These are phyloP conservation scores for Telfairia occidentalis DNA, from an alignment of 331 rosid genomes.

Conservation along the genomic window DNA sequence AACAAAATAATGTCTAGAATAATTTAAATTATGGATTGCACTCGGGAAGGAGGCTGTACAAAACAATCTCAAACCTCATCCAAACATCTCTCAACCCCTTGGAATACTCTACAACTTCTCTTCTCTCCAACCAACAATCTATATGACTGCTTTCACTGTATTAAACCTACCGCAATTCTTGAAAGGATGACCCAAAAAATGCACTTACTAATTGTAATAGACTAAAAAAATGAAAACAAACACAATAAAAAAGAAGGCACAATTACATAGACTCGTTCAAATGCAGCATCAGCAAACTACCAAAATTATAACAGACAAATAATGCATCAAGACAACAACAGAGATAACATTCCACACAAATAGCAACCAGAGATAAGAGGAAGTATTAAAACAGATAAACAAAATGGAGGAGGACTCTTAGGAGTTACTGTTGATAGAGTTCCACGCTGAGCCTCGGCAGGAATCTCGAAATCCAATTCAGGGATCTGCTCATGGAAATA, in stretches of 20 bases:
- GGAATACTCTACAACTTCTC: neutral
- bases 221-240: neutral
- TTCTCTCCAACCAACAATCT: neutral
- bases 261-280: neutral
- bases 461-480: conserved; percentile 85
- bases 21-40: too few species aligned
- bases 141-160: neutral
- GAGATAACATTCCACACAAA: neutral
- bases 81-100: neutral
- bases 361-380: conserved; percentile 1
- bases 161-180: neutral
- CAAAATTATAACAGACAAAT: neutral
- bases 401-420: conserved; percentile 9
- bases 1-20: too few species aligned
- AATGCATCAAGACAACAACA: neutral
- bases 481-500: conserved; percentile 56
- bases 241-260: too few species aligned
- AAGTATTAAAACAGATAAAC: neutral
- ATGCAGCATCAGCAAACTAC: neutral
- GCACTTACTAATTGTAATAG: neutral
- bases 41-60: too few species aligned
- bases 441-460: conserved; percentile 93
- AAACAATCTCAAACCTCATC: too few species aligned
- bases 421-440: conserved; percentile 67
- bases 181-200: neutral